These are phyloP conservation scores for Fraxinus dipetala DNA, from an alignment of 305 asterid species.

Conservation along the genomic window DNA sequence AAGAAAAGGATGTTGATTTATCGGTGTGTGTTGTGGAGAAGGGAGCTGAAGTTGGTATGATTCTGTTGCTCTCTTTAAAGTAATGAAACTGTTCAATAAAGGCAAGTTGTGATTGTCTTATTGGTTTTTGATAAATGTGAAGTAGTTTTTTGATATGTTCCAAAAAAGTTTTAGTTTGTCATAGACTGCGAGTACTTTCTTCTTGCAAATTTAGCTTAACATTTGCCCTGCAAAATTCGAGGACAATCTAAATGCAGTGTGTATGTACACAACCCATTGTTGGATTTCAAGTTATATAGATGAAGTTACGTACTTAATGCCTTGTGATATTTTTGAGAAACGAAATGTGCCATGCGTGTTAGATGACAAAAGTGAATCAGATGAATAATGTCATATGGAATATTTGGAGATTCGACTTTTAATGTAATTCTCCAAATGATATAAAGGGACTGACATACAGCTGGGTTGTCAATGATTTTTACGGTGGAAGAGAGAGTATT, in stretches of 20 bases:
- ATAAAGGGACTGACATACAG: not conserved
- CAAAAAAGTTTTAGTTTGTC: not conserved
- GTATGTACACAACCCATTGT: not conserved
- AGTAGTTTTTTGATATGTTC: not conserved
- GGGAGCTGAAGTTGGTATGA: constrained; percentile 94
- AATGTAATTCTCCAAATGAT: not conserved
- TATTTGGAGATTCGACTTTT: not conserved
- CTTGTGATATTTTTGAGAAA: not conserved
- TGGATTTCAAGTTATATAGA: not conserved
- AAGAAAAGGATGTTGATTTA: constrained; percentile 64
- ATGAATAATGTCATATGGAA: not conserved
- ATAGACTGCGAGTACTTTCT: not conserved
- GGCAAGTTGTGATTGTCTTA: not conserved
- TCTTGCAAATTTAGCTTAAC: not conserved
- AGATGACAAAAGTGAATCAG: not conserved
- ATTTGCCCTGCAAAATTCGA: not conserved
- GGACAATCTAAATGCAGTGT: not conserved
- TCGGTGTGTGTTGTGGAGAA: constrained; percentile 96
- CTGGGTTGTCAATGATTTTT: not conserved
- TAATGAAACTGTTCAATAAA: not conserved
- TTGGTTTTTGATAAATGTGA: not conserved
- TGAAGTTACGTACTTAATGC: not conserved
- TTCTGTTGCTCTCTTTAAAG: not conserved
- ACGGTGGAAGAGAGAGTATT: not conserved
- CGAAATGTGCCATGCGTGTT: not conserved